These are phyloP conservation scores for Cladophialophora psammophila DNA, from an alignment of 2,329 filamentous ascomycete genomes.

Conservation along the genomic window DNA sequence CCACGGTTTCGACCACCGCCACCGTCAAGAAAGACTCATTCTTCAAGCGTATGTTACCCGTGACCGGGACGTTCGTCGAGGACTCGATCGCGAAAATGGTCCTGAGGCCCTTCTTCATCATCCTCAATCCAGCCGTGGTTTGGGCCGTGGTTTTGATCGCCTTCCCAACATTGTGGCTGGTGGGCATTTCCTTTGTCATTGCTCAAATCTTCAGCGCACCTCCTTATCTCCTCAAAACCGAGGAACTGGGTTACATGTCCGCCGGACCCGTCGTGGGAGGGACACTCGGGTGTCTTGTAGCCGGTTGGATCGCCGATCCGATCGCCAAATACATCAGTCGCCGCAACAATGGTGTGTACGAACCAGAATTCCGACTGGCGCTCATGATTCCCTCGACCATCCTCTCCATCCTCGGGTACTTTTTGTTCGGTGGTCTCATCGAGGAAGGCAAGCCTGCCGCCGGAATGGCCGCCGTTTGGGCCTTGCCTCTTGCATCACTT, in stretches of 20 bases:
- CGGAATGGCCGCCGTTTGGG: conserved; percentile 79
- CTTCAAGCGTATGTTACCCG: conserved; percentile 11
- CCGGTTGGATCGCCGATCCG: conserved; percentile 77
- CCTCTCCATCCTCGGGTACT: conserved; percentile 77
- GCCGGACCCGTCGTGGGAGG: conserved; percentile 84
- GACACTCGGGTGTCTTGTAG: conserved; percentile 75
- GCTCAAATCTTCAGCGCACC: conserved; percentile 48
- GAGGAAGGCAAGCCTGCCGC: conserved; percentile 47
- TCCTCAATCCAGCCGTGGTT: conserved; percentile 42
- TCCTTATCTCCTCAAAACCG: conserved; percentile 80
- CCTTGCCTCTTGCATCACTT: conserved; percentile 77
- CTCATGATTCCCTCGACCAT: conserved; percentile 81
- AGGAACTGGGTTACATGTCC: conserved; percentile 84
- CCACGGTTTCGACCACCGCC: not conserved
- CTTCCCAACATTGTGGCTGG: conserved; percentile 1
- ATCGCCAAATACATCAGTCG: conserved; percentile 74
- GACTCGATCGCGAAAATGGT: conserved; percentile 12
- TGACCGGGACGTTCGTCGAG: not conserved
- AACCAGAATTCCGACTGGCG: conserved; percentile 86
- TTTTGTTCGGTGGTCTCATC: conserved; percentile 45
- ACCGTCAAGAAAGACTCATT: not conserved
- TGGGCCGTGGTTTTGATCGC: conserved; percentile 7
- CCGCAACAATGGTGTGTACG: conserved; percentile 80
- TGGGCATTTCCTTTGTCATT: conserved; percentile 3
- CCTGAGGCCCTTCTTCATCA: conserved; percentile 13